phyloP scores from a whole-genome alignment of 768 basidiomycete species.

The Agaricus subrufescens region DNA sequence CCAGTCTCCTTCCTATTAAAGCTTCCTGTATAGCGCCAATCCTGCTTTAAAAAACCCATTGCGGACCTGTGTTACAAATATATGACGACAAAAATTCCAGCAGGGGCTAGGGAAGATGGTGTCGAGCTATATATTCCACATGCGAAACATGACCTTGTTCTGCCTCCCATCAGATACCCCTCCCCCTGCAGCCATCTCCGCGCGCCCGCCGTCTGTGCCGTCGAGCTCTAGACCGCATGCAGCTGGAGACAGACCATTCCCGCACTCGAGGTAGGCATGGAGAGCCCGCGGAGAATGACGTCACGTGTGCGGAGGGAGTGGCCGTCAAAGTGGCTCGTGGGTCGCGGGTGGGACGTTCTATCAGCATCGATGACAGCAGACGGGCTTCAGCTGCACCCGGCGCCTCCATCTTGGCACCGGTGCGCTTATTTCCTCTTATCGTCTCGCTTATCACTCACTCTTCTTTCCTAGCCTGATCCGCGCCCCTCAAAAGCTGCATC shows the following conservation, averaged over 20 bases:
- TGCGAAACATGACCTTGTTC: background rate
- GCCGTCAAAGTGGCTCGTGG: background rate
- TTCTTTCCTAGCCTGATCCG: slow-evolving; percentile 10
- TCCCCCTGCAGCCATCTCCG: too few species aligned
- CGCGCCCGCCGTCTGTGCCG: too few species aligned
- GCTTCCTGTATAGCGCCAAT: too few species aligned
- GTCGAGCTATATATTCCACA: too few species aligned
- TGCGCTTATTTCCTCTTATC: slow-evolving; percentile 1
- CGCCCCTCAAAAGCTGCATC: slow-evolving; percentile 1
- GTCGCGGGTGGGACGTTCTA: background rate
- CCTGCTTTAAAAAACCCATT: too few species aligned
- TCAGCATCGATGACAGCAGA: slow-evolving; percentile 4
- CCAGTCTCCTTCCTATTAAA: too few species aligned
- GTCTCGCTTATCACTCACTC: background rate
- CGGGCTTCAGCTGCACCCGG: background rate
- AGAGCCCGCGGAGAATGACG: slow-evolving; percentile 1
- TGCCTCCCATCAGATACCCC: too few species aligned
- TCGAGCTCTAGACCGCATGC: background rate
- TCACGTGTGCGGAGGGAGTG: slow-evolving; percentile 7
- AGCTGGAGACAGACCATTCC: background rate
- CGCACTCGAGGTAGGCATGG: background rate
- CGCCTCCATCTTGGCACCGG: background rate
- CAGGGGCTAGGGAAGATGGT: too few species aligned
- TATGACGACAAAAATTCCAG: too few species aligned
- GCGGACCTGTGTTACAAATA: too few species aligned